Base-by-base conservation (phyloP, 1,139 yeast species). In the Hansenula lynferdii region DNA sequence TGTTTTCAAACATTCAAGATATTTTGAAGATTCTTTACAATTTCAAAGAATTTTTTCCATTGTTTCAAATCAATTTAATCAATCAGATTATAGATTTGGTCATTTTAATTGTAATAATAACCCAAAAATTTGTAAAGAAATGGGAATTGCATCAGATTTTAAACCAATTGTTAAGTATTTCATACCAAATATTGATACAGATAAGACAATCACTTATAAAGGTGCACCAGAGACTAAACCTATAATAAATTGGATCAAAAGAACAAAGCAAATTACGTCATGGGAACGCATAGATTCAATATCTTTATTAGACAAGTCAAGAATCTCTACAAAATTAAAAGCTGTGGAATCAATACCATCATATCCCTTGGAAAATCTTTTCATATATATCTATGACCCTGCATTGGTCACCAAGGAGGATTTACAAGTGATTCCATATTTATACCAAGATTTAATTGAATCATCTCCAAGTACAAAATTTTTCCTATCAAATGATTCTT, bases 61-160 rank as follows among this genome's bases (percentile, higher is more conserved):
- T 29, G 57, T 79, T 10, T 70, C 81, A 17, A 77, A 75, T 48
- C 71, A 66, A 34, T 54, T 81, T 7, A 31, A 30, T 3, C 49
- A 62, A 11, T 53, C 65, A 8, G 60, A 63, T 8, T 61, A 74
- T n/a, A 61, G 61, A n/a, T 60, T 76, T 0, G 82, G 74, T 8
- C 86, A 77, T 56, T 63, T 82, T 44, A 78, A 77, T 58, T 83
- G 92, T 57, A 56, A 59, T 23, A 56, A 70, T 16, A 68, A 77
- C 47, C 60, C 66, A 5, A 62, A 61, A 17, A 51, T 81, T 5
- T 83, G 92, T 55, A 51, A 60, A 26, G 62, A 69, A 37, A 54
- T 83, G 30, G 80, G 79, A 0, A 42, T 47, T 0, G 42, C 42
- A 29, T 17, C 45, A 30, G 36, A 51, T 35, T 22, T 22, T 17